Percentiles rank a stretch among this genome's conserved stretches.
Conservation (phyloP, 2,329 filamentous ascomycete genomes). For the Nemania serpens region DNA sequence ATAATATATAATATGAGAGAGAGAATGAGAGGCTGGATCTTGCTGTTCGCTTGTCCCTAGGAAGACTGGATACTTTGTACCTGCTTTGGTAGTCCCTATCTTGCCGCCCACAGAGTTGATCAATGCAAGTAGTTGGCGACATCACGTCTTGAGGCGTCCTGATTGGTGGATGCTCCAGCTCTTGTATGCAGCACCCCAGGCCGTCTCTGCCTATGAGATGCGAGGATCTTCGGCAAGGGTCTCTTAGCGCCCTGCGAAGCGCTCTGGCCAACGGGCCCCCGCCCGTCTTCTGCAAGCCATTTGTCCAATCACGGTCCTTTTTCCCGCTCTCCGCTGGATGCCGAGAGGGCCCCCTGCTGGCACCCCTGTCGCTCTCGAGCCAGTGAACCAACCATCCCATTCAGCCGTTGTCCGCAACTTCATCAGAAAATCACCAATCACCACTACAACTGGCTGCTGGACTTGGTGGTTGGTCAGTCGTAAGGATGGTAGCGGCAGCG, state of each 20-base stretch:
- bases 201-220: constrained; percentile 43
- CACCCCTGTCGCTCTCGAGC: constrained; percentile 23
- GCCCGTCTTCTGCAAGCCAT: constrained; percentile 23
- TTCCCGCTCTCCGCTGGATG: constrained; percentile 36
- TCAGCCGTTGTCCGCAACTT: constrained; percentile 33
- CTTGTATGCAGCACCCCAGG: constrained; percentile 33
- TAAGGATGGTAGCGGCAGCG: constrained; percentile 23
- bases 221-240: constrained; percentile 40
- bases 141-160: constrained; percentile 45
- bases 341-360: constrained; percentile 22
- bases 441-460: constrained; percentile 28
- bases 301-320: constrained; percentile 36
- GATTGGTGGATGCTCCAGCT: constrained; percentile 46
- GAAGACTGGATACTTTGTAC: too few relatives aligned
- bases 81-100: not conserved
- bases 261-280: constrained; percentile 37
- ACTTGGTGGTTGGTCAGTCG: too few relatives aligned
- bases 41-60: too few relatives aligned
- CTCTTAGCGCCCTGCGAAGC: constrained; percentile 29
- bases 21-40: constrained; percentile 5
- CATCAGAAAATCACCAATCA: constrained; percentile 29
- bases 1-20: too few relatives aligned
- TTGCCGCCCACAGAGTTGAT: constrained; percentile 50
- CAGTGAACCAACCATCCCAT: constrained; percentile 11
- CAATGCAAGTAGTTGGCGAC: constrained; percentile 46